These are phyloP conservation scores for Ustilago cynodontis DNA, from an alignment of 1,284 basidiomycete species.

Conservation along the genomic window DNA sequence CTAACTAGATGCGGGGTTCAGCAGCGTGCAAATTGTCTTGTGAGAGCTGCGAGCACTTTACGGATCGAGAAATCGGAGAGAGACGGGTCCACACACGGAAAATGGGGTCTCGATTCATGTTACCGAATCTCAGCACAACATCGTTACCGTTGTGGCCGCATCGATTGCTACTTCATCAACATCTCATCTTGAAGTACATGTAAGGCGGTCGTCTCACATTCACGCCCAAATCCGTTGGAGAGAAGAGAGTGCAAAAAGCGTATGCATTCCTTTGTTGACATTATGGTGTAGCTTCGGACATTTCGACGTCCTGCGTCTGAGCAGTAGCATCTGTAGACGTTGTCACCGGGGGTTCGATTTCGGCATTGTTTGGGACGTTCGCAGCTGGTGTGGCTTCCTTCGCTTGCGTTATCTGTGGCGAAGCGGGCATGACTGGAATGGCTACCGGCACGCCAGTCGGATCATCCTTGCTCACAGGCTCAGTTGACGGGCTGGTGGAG, in stretches of 20 bases:
- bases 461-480: neutral
- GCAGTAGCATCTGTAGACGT: constrained; percentile 3
- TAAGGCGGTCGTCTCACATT: too few relatives aligned
- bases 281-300: constrained; percentile 25
- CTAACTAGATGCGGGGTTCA: constrained; percentile 35
- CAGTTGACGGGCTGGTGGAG: neutral
- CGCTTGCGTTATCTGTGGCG: constrained; percentile 1
- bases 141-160: neutral
- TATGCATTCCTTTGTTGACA: neutral
- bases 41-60: constrained; percentile 14
- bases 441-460: constrained; percentile 7
- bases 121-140: neutral
- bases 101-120: neutral
- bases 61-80: constrained; percentile 16
- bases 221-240: too few relatives aligned
- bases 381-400: neutral
- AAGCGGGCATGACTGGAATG: constrained; percentile 1
- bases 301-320: constrained; percentile 26
- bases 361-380: neutral
- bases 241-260: neutral
- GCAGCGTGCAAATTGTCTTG: constrained; percentile 28
- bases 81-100: neutral
- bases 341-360: neutral
- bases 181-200: neutral
- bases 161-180: neutral